Base-by-base conservation (phyloP, 148 eudicot genomes). In the Rhododendron henanense region DNA sequence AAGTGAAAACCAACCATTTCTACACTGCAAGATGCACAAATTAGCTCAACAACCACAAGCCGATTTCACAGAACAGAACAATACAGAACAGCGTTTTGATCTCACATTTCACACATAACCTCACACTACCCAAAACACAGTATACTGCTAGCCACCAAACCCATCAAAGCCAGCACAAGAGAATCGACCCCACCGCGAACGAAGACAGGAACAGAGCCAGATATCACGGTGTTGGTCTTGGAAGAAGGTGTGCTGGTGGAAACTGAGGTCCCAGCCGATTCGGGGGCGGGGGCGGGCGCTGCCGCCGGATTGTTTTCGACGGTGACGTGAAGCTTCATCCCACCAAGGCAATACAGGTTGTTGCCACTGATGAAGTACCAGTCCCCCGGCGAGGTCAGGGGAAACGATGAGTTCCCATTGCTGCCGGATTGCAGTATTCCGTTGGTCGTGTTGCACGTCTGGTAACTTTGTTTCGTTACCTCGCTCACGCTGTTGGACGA, bases 271-370 rank as follows among this genome's bases (percentile, higher is more conserved):
- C 45, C 45, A 41, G 31, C 73, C 14, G 73, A 65, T n/a, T 8
- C 90, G 1, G 92, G 55, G 76, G 91, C 87, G 2, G 91, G 87
- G 0, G 90, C 82, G 0, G 93, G 91, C 16, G 84, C 31, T 0
- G 82, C 82, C 1, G 89, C 87, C 4, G 84, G 84, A 88, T 88
- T 88, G 35, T 88, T 76, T 2, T 85, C 87, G 9, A 93, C 96
- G 5, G 86, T 69, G 23, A 93, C 91, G 2, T 91, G 93, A 78
- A 96, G 91, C 89, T 96, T 96, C 94, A 96, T 92, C 44, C 99
- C 99, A 11, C 93, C 94, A 0, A 93, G 86, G 83, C 99, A 96
- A 86, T 96, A 87, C 55, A 96, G 75, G 80, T 86, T 89, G 89
- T 96, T 92, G 48, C 98, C 94, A 41, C 91, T 85, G 18, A 93